Conservation (phyloP, 169 alveolate species). For the Plasmodium ovale region DNA sequence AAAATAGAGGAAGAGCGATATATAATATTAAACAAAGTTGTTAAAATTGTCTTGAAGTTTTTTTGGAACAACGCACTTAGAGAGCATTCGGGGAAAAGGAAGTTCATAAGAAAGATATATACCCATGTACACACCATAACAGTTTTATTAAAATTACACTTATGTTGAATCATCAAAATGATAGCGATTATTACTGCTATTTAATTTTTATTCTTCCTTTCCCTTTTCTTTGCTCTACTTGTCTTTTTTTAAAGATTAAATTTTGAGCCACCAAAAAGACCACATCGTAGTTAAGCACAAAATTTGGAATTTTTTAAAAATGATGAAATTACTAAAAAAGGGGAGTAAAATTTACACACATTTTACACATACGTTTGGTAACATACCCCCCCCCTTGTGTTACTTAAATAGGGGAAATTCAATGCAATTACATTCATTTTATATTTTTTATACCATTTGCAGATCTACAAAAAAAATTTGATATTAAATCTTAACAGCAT, state of each 20-base stretch:
- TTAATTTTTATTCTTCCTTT: background rate
- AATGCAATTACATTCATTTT: background rate
- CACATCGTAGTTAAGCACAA: too few species aligned
- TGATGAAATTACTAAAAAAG: too few species aligned
- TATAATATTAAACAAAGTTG: background rate
- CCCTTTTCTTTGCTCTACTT: slow-evolving; percentile 2
- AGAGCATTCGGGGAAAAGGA: background rate
- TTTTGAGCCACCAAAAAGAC: too few species aligned
- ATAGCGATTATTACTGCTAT: too few species aligned
- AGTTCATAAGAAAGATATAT: background rate
- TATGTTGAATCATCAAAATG: background rate
- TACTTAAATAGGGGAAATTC: background rate
- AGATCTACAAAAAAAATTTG: background rate
- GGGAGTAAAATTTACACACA: too few species aligned
- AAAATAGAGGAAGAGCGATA: background rate
- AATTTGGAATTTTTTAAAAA: too few species aligned
- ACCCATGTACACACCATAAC: background rate
- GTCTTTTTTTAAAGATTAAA: too few species aligned
- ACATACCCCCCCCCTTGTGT: background rate
- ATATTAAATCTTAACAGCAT: background rate
- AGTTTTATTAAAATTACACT: background rate
- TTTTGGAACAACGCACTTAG: background rate
- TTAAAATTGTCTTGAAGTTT: too few species aligned
- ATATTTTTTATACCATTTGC: slow-evolving; percentile 1
- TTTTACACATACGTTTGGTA: too few species aligned